Evolutionary conservation across 257 asterid species (phyloP).

Genomic region (Capsicum baccatum): DNA sequence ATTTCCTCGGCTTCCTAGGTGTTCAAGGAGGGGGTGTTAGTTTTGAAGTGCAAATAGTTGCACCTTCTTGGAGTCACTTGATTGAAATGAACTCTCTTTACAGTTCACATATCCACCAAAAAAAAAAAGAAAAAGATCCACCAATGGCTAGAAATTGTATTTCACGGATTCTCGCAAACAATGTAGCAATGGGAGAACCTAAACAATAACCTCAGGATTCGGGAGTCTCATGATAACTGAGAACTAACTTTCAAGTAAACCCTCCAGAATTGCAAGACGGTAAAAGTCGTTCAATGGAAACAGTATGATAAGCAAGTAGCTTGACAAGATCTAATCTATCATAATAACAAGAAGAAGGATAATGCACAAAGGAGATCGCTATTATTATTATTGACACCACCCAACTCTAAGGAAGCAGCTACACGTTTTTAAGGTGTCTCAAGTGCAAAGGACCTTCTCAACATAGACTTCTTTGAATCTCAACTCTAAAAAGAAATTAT

Average conservation of each 20-base stretch:
- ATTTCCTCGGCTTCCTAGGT: background rate
- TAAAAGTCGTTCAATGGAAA: background rate
- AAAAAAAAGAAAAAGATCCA: background rate
- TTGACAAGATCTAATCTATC: background rate
- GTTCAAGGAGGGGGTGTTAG: background rate
- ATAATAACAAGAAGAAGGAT: background rate
- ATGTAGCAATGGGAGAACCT: background rate
- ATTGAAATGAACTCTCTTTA: background rate
- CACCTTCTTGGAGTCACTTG: background rate
- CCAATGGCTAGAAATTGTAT: background rate
- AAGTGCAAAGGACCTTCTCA: background rate
- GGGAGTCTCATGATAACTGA: background rate
- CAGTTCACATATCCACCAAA: background rate
- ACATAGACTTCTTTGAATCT: background rate
- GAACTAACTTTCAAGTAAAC: background rate
- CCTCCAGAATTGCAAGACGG: background rate
- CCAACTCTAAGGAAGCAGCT: background rate
- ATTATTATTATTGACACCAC: background rate
- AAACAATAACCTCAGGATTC: background rate
- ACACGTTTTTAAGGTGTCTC: background rate
- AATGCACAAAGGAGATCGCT: background rate
- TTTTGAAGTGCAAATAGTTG: background rate
- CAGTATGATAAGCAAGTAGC: background rate
- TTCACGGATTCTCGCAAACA: background rate
- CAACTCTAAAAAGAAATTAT: background rate